A percentile compares a stretch with the other conserved stretches of the same genome.
These are phyloP conservation scores for Leccinum pseudoinsigne DNA, from an alignment of 1,284 basidiomycete species.

Conservation along the genomic window DNA sequence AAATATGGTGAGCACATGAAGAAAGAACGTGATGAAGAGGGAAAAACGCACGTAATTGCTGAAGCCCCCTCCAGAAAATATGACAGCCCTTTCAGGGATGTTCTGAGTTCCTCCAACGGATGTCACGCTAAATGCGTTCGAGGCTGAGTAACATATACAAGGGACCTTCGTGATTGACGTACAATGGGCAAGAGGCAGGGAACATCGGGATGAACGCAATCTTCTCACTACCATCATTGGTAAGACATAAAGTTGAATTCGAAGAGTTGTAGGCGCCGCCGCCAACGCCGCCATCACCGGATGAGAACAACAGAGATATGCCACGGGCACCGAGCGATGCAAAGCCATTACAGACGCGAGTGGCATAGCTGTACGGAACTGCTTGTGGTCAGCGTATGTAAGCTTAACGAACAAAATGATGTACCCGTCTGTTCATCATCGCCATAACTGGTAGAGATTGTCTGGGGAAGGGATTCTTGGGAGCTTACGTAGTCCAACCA, in stretches of 20 bases:
- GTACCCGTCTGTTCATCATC: conserved; percentile 68
- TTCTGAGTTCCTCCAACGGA: conserved; percentile 59
- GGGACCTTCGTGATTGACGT: conserved; percentile 10
- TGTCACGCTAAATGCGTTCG: conserved; percentile 42
- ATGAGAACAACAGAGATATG: conserved; percentile 59
- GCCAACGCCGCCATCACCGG: conserved; percentile 73
- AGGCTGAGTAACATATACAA: background rate
- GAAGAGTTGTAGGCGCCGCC: conserved; percentile 46
- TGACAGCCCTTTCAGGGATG: conserved; percentile 55
- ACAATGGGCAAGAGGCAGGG: conserved; percentile 48
- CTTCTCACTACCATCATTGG: conserved; percentile 57
- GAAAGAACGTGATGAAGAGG: background rate
- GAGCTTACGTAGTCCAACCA: conserved; percentile 62
- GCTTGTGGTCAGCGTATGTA: conserved; percentile 4
- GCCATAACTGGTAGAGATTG: conserved; percentile 42
- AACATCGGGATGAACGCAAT: conserved; percentile 61
- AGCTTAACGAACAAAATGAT: background rate
- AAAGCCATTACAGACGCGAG: conserved; percentile 63
- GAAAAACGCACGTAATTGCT: conserved; percentile 34
- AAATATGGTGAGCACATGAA: background rate
- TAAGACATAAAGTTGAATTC: conserved; percentile 49
- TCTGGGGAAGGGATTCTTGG: conserved; percentile 34
- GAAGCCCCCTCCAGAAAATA: conserved; percentile 69
- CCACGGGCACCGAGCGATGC: conserved; percentile 60
- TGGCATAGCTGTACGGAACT: conserved; percentile 65